Base-by-base conservation (phyloP, 208 protist genomes). In the Wallacemonas collosoma region DNA sequence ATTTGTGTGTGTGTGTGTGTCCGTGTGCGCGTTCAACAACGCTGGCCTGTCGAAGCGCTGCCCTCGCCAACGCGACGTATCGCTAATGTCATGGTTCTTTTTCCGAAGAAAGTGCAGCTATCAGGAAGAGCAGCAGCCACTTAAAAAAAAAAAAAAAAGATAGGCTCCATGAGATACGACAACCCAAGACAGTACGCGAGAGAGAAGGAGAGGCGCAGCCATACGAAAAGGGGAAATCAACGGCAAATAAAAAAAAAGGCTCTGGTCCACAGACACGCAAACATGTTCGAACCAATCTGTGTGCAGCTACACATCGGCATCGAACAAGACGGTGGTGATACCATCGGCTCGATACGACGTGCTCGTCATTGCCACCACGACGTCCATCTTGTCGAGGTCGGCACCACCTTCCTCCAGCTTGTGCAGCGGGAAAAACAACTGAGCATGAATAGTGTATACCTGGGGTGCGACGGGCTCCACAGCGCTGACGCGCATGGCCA, bases 301-400 rank as follows among this genome's bases (percentile, higher is more conserved):
- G 26, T 26, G 26, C 26, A 26, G 26, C 26, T 44, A 44, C 50
- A 63, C 69, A 9, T 36, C 66, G 0, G 41, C 56, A 9, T 80
- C 81, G 43, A 83, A 87, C 41, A 57, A 53, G 15, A 83, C 81
- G 1, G 54, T 44, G 1, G 71, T 14, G 1, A 68, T 58, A 11
- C 58, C 81, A 11, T 87, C 72, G 2, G 72, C 70, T 48, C 67
- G 61, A 73, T 77, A 86, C 14, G 73, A 44, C 55, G 77, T 47
- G 43, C 81, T 82, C 47, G 77, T 86, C 71, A 75, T 48, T 1
- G 72, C 58, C 4, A 69, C 81, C 2, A 71, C 53, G 56, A 87
- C 61, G 62, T 87, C 81, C 48, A 87, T 73, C 38, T 45, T 58
- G 11, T 82, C 74, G 51, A 87, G 53, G 44, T 87, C 78, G 17